These are phyloP conservation scores for Rhizopus microsporus DNA, from an alignment of 371 early-diverging fungal genomes.

Conservation along the genomic window DNA sequence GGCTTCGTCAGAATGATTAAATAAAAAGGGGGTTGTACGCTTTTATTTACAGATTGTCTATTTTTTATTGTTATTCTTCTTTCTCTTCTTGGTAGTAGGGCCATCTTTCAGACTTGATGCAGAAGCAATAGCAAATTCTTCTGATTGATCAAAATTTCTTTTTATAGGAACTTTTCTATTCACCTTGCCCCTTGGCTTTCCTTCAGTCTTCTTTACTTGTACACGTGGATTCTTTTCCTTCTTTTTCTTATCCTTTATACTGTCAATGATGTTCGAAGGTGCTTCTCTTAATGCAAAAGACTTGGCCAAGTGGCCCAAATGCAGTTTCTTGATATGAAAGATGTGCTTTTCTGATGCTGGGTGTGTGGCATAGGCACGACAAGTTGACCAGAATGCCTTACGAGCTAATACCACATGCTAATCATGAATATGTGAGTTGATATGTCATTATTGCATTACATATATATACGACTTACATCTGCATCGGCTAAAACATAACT, in stretches of 20 bases:
- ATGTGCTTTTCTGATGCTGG: slow-evolving; percentile 76
- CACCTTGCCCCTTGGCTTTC: slow-evolving; percentile 30
- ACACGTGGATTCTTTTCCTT: slow-evolving; percentile 49
- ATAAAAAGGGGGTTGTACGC: neutral
- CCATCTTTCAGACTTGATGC: slow-evolving; percentile 27
- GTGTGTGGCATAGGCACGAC: slow-evolving; percentile 95
- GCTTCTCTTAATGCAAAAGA: slow-evolving; percentile 92
- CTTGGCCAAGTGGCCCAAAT: slow-evolving; percentile 95
- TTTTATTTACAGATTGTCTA: slow-evolving; percentile 2
- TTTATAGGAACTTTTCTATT: slow-evolving; percentile 25
- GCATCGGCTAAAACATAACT: slow-evolving; percentile 52
- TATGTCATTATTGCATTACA: neutral
- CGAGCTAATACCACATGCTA: slow-evolving; percentile 69
- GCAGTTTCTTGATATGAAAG: slow-evolving; percentile 91
- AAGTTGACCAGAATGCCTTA: slow-evolving; percentile 83
- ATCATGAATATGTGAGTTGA: neutral
- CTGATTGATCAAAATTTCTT: slow-evolving; percentile 41
- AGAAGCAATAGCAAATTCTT: slow-evolving; percentile 48
- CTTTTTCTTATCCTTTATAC: slow-evolving; percentile 46
- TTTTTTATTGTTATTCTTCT: slow-evolving; percentile 11
- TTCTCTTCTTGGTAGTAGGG: slow-evolving; percentile 46
- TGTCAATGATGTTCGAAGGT: slow-evolving; percentile 65
- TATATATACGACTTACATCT: slow-evolving; percentile 43
- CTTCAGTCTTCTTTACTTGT: slow-evolving; percentile 31
- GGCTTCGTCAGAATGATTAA: slow-evolving; percentile 1